Conservation (phyloP, 352 stramenopile genomes). For the Halophytophthora polymorphica region DNA sequence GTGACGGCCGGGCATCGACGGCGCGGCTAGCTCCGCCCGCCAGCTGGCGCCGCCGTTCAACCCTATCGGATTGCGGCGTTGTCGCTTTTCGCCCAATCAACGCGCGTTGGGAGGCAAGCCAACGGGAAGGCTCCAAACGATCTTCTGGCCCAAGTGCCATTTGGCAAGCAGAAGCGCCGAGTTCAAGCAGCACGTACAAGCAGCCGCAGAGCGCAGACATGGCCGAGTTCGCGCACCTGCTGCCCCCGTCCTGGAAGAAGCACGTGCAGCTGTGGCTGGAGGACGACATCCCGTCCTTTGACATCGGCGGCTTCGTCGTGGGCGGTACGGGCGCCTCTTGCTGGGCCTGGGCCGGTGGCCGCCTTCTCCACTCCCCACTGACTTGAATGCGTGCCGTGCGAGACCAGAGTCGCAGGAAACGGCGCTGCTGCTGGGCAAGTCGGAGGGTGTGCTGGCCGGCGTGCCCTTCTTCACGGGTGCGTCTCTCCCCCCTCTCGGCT, state of each 20-base stretch:
- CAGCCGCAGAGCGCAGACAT: no score
- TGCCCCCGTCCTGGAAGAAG: slow-evolving; percentile 82
- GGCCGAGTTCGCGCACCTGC: slow-evolving; percentile 55
- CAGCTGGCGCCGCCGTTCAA: no score
- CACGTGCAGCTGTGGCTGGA: slow-evolving; percentile 93
- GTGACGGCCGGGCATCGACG: no score
- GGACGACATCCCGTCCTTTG: slow-evolving; percentile 96
- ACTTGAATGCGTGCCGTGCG: neutral
- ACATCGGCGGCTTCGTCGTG: slow-evolving; percentile 98
- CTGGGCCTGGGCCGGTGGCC: neutral
- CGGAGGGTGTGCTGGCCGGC: slow-evolving; percentile 91
- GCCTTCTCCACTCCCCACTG: neutral
- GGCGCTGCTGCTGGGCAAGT: slow-evolving; percentile 92
- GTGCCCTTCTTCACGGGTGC: slow-evolving; percentile 92
- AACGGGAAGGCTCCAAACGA: no score
- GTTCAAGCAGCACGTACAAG: no score
- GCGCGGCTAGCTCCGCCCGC: no score
- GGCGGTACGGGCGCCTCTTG: slow-evolving; percentile 43
- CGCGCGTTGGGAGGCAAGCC: no score
- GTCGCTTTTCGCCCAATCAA: no score
- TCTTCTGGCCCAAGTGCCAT: no score
- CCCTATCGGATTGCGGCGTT: no score
- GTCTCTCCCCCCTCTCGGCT: neutral
- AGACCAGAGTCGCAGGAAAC: slow-evolving; percentile 64
- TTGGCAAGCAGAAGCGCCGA: no score